Base-by-base conservation (phyloP, 202 grass and related monocot genomes). In the Carex arenaria region DNA sequence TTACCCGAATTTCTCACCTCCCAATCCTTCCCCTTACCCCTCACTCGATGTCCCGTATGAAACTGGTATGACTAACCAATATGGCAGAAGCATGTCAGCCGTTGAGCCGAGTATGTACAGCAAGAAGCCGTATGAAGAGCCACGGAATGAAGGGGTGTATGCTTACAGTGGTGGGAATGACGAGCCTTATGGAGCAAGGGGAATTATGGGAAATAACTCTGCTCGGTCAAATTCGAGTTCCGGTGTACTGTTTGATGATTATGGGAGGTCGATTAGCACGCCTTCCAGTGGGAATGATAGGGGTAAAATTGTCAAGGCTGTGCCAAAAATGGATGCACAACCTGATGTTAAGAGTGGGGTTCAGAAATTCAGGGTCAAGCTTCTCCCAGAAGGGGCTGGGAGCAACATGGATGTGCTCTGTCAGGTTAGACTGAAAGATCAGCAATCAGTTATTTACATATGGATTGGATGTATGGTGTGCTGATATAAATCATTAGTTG, bases 281-380 rank as follows among this genome's bases (percentile, higher is more conserved):
- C 67, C 89, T 34, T 74, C 65, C 0, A 60, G 51, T 77, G 67
- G 66, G 70, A 89, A 84, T 14, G 86, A 90, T 4, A 82, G 73
- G 26, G 89, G 79, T 18, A 98, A 98, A 87, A 89, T 98, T 26
- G 90, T 91, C 54, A 89, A 87, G 71, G 95, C 95, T 11, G 95
- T 98, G 89, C 95, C 95, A 0, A 98, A 98, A 91, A 76, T 83
- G 15, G 95, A 98, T 54, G 75, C 87, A 2, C 78, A 90, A 45
- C 89, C 92, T 83, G 95, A 98, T 17, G 78, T 85, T 20, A 93
- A 92, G 10, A 83, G 84, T 28, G 95, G 95, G 17, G 95, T 98
- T 80, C 95, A 98, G 81, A 98, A 98, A 66, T 98, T 93, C 85
- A 69, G 95, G 73, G 93, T 98, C 3, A 98, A 93, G 85, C 86